Evolutionary conservation across 106 monocot species (phyloP).

Genomic region (Allium fistulosum): DNA sequence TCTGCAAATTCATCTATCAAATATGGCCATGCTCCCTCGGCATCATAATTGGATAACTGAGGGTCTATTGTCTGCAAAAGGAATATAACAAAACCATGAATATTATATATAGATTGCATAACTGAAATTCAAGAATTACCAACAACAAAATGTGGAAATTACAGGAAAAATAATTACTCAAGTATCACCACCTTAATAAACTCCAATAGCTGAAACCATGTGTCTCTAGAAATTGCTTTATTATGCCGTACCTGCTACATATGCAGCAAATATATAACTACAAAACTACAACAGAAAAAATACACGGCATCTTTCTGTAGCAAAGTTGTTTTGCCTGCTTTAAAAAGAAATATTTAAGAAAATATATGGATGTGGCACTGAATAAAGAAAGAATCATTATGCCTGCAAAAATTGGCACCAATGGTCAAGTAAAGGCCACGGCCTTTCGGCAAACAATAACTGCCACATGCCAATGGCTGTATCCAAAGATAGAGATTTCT

Average conservation of each 20-base stretch:
- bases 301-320: too few species aligned
- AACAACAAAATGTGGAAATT: too few species aligned
- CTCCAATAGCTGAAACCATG: conserved; percentile 81
- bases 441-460: conserved; percentile 81
- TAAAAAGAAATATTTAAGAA: too few species aligned
- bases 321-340: too few species aligned
- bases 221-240: conserved; percentile 85
- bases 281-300: too few species aligned
- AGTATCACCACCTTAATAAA: conserved; percentile 58
- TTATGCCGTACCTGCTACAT: conserved; percentile 65
- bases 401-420: conserved; percentile 57
- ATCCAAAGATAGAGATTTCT: conserved; percentile 91
- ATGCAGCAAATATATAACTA: too few species aligned
- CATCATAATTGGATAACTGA: conserved; percentile 82
- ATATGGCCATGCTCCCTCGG: conserved; percentile 98
- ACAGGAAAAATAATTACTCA: too few species aligned
- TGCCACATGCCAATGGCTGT: conserved; percentile 99
- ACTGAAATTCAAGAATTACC: too few species aligned
- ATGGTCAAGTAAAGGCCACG: conserved; percentile 88
- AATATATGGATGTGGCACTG: too few species aligned
- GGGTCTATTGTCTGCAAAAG: conserved; percentile 63
- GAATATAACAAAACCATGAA: too few species aligned
- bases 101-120: too few species aligned
- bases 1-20: conserved; percentile 98
- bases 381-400: not conserved